Base-by-base conservation (phyloP, 192 early-diverging fungal species). In the Podila epicladia region DNA sequence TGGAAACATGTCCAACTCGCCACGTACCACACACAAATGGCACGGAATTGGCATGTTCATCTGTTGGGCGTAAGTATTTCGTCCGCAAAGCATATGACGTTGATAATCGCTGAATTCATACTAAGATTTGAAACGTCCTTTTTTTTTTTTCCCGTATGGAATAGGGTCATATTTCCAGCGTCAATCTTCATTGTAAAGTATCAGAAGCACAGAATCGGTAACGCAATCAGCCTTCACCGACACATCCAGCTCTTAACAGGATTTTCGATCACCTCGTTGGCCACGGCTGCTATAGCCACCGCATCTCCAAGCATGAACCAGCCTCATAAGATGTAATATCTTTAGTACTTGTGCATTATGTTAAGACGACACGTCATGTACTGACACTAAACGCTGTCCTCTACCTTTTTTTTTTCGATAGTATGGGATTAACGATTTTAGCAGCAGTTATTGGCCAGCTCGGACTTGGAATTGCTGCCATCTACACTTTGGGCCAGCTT, bases 41-140 rank as follows among this genome's bases (percentile, higher is more conserved):
- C 69, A 71, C 61, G 69, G 69, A 32, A 28, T 62, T 9, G 69
- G 69, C 60, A 71, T 71, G 69, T 62, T 71, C 15, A 24, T 71
- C 13, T 33, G 59, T 11, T 71, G 61, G 69, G 35, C 59, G 41
- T 45, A 45, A 45, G 41, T 45, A 15, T 45, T 45, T 17, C 17
- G 13, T 15, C 15, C 13, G 12, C 41, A 45, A 15, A 15, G 41
- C 4, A 17, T 4, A 2, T 15, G 12, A 15, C 13, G 13, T 8
- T 45, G 13, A 45, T 45, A 1, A 4, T 15, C 17, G 11, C 8
- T 15, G 41, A 15, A 2, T 3, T 4, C 41, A 45, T 15, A 3
- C 41, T 45, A 17, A 15, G 13, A 15, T 45, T 2, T 41, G 38
- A 41, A 2, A 11, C 9, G 0, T 12, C 33, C 33, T 41, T 41